A percentile compares a stretch with the other conserved stretches of the same genome.
Evolutionary conservation across 192 early-diverging fungal species (phyloP).

Genomic region (Coemansia sp.): DNA sequence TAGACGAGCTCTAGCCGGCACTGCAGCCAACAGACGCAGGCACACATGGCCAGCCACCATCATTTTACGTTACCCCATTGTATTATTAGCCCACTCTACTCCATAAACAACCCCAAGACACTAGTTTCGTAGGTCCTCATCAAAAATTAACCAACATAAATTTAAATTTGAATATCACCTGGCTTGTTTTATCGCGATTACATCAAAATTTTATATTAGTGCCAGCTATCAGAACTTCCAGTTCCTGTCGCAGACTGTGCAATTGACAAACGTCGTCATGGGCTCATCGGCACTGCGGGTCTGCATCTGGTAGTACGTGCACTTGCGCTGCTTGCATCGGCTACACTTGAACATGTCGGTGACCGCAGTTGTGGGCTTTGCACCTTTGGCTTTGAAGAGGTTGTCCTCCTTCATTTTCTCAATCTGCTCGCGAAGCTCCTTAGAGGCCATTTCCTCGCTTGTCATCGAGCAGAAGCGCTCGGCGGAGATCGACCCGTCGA

Average conservation of each 20-base stretch:
- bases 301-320: conserved; percentile 95
- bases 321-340: conserved; percentile 84
- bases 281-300: conserved; percentile 98
- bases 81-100: too few relatives aligned
- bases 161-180: too few relatives aligned
- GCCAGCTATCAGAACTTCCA: conserved; percentile 69
- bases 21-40: too few relatives aligned
- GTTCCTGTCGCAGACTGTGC: conserved; percentile 75
- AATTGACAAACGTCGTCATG: conserved; percentile 98
- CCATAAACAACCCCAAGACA: too few relatives aligned
- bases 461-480: conserved; percentile 76
- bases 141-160: too few relatives aligned
- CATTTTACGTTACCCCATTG: too few relatives aligned
- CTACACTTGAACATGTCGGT: conserved; percentile 95
- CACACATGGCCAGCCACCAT: too few relatives aligned
- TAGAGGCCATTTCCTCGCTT: conserved; percentile 90
- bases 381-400: conserved; percentile 76
- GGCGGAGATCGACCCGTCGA: conserved; percentile 64
- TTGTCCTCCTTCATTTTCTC: conserved; percentile 69
- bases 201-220: background rate
- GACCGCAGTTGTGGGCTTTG: conserved; percentile 69
- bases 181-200: background rate
- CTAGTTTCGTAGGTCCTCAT: too few relatives aligned
- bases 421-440: conserved; percentile 71
- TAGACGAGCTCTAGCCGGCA: conserved; percentile 10